Evolutionary conservation across 139 green algal genomes (phyloP), one percentile per base, ranked within the genome.

Genomic region (Auxenochlorella pyrenoidosa): DNA sequence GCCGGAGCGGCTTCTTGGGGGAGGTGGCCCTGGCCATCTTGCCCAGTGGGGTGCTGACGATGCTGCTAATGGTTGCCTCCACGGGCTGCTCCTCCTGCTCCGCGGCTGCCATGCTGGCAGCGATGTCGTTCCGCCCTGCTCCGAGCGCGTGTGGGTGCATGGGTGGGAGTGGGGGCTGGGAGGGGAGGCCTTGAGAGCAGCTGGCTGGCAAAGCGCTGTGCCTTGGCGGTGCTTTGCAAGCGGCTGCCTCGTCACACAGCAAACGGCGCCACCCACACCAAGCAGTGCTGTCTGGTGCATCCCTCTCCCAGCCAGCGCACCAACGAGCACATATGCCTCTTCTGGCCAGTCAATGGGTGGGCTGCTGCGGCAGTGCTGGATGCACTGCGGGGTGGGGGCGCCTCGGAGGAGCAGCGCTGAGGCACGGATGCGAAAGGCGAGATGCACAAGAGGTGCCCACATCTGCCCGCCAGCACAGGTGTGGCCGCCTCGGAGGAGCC

Each of bases 71-170:
- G 6, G 82, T 70, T 0, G 75, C 84, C 59, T 68, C 84, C 6
- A 59, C 73, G 30, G 84, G 84, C 21, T 41, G 47, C 65, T 77
- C 58, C 54, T 88, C 51, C 75, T 83, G 63, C 84, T 78, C 77
- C 4, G 71, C 75, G 41, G 92, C 92, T 1, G 90, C 82, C 58
- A 94, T 83, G 24, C 90, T 95, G 47, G 95, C 93, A 12, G 95
- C 96, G 21, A 99, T 93, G 84, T 99, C 97, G 44, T 97, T 92
- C 0, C 97, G 88, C 0, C 95, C 95, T 87, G 83, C 47, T n/a
- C n/a, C n/a, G n/a, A n/a, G n/a, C n/a, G n/a, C n/a, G n/a, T n/a
- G n/a, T n/a, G n/a, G n/a, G n/a, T n/a, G n/a, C n/a, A n/a, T n/a
- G n/a, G n/a, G n/a, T n/a, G n/a, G n/a, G n/a, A n/a, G n/a, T n/a